Evolutionary conservation across 768 basidiomycete genomes (phyloP).

Genomic region (Rhizopogon vesiculosus): DNA sequence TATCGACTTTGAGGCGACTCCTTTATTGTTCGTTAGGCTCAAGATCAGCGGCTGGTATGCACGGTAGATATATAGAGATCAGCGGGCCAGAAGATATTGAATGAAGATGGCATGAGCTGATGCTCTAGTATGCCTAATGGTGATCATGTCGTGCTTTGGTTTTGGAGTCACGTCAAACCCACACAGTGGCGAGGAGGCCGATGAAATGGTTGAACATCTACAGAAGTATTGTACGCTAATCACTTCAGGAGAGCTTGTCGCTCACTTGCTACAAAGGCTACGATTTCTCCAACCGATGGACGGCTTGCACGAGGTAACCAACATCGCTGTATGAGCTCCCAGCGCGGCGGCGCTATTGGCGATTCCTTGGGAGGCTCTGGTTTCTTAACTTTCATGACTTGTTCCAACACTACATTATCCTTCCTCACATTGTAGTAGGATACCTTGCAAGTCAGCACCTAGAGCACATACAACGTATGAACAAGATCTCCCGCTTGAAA

Average conservation of each 20-base stretch:
- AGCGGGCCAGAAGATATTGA: too few relatives aligned
- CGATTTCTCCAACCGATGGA: too few relatives aligned
- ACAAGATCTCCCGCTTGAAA: constrained; percentile 21
- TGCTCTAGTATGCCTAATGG: too few relatives aligned
- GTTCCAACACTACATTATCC: constrained; percentile 1
- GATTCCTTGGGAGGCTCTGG: background rate
- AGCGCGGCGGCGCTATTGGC: background rate
- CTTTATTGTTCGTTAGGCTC: constrained; percentile 60
- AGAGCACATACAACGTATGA: background rate
- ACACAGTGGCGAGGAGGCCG: too few relatives aligned
- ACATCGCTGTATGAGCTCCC: constrained; percentile 5
- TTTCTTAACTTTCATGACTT: background rate
- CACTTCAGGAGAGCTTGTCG: too few relatives aligned
- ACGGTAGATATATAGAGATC: too few relatives aligned
- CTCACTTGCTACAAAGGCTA: too few relatives aligned
- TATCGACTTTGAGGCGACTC: constrained; percentile 37
- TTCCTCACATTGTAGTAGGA: background rate
- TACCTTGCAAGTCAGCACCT: constrained; percentile 1
- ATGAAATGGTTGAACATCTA: too few relatives aligned
- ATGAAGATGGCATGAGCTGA: too few relatives aligned
- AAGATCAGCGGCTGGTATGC: constrained; percentile 12
- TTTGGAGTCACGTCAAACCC: too few relatives aligned
- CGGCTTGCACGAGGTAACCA: constrained; percentile 12
- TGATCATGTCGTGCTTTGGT: too few relatives aligned
- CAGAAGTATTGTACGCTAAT: background rate